Conservation (phyloP, 2,329 filamentous ascomycete species). For the Microsporum canis region DNA sequence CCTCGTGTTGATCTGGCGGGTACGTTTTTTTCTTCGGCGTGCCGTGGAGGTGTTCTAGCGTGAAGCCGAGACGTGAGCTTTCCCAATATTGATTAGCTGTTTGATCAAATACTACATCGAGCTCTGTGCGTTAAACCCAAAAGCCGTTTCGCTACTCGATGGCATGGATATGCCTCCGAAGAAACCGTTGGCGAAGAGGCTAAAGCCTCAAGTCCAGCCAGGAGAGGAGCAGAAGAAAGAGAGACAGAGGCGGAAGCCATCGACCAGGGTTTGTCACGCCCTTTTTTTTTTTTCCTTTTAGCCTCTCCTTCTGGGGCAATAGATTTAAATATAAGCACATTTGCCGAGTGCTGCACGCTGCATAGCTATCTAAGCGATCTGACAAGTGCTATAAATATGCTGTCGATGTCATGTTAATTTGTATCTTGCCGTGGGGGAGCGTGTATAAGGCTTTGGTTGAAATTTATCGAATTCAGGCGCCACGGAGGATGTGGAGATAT, state of each 20-base stretch:
- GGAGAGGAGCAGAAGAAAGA: neutral
- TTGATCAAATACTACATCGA: slow-evolving; percentile 3
- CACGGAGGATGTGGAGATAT: neutral
- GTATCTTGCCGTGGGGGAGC: neutral
- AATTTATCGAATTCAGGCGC: neutral
- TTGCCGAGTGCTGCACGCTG: neutral
- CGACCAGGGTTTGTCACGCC: neutral
- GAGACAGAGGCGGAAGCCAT: neutral
- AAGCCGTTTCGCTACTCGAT: neutral
- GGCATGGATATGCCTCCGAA: neutral
- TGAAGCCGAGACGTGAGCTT: slow-evolving; percentile 2
- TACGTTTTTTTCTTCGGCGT: neutral
- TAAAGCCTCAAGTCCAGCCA: neutral
- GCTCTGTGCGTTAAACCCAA: slow-evolving; percentile 2
- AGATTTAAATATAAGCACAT: neutral
- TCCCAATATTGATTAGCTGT: slow-evolving; percentile 2
- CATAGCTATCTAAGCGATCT: neutral
- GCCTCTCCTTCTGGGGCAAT: neutral
- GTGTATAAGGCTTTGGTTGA: neutral
- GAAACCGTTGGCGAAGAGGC: slow-evolving; percentile 1
- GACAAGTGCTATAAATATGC: neutral
- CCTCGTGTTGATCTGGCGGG: neutral
- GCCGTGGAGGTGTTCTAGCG: neutral
- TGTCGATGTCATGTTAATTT: neutral
- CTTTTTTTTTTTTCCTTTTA: neutral